Conservation (phyloP, 345 rosid genomes). For the Populus ilicifolia region DNA sequence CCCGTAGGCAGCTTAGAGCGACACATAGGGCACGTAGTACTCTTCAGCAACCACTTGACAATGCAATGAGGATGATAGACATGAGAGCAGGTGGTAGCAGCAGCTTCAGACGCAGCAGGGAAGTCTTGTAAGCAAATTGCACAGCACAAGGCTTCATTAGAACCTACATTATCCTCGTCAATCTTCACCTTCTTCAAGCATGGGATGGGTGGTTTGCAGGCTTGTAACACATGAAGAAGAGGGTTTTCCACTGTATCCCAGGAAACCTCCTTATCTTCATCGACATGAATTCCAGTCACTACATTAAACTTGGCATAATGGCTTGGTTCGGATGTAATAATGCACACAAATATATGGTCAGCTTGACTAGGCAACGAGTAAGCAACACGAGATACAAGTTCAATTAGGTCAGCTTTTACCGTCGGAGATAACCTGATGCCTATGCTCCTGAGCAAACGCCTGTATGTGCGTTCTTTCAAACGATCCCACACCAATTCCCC, state of each 20-base stretch:
- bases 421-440: not conserved
- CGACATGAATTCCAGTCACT: not conserved
- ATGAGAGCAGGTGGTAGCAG: not conserved
- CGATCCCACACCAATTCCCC: not conserved
- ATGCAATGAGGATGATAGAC: slow-evolving; percentile 13
- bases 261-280: not conserved
- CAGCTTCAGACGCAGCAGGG: not conserved
- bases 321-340: not conserved
- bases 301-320: not conserved
- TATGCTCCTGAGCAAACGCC: not conserved
- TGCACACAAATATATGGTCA: not conserved
- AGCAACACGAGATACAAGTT: not conserved
- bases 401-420: not conserved
- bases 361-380: not conserved
- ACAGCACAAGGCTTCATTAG: not conserved
- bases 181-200: not conserved
- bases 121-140: slow-evolving; percentile 14
- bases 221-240: not conserved
- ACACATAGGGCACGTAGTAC: slow-evolving; percentile 3
- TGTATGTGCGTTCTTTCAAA: not conserved
- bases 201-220: not conserved
- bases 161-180: not conserved
- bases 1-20: not conserved
- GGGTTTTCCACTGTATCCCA: not conserved
- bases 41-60: not conserved